Conservation (phyloP, 345 rosid species). For the Pugionium dolabratum region DNA sequence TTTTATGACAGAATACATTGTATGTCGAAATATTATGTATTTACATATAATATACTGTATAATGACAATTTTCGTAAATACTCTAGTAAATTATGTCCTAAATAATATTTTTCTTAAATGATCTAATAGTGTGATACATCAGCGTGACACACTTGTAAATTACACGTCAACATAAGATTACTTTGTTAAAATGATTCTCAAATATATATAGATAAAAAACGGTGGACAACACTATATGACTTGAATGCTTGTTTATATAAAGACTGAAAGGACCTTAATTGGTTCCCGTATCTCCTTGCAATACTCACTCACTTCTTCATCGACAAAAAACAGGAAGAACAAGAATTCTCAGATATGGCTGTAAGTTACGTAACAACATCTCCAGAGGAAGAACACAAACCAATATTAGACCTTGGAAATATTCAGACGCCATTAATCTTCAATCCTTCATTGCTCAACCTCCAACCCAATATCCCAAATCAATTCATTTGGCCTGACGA, state of each 20-base stretch:
- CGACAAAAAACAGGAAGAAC: background rate
- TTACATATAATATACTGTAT: too few relatives aligned
- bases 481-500: constrained; percentile 93
- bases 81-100: too few relatives aligned
- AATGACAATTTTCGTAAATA: too few relatives aligned
- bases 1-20: too few relatives aligned
- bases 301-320: constrained; percentile 19
- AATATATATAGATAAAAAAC: too few relatives aligned
- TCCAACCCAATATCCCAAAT: constrained; percentile 57
- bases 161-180: too few relatives aligned
- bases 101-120: too few relatives aligned
- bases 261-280: background rate
- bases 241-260: constrained; percentile 22
- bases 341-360: constrained; percentile 41
- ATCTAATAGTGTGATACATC: too few relatives aligned
- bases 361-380: constrained; percentile 38
- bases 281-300: constrained; percentile 30
- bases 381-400: constrained; percentile 35
- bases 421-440: constrained; percentile 54
- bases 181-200: too few relatives aligned
- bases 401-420: constrained; percentile 40
- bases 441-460: constrained; percentile 62
- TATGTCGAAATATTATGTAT: too few relatives aligned
- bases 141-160: too few relatives aligned
- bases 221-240: constrained; percentile 23